Evolutionary conservation across 192 early-diverging fungal species (phyloP), one percentile per base, ranked within the genome.

Genomic region (Geranomyces michiganensis): DNA sequence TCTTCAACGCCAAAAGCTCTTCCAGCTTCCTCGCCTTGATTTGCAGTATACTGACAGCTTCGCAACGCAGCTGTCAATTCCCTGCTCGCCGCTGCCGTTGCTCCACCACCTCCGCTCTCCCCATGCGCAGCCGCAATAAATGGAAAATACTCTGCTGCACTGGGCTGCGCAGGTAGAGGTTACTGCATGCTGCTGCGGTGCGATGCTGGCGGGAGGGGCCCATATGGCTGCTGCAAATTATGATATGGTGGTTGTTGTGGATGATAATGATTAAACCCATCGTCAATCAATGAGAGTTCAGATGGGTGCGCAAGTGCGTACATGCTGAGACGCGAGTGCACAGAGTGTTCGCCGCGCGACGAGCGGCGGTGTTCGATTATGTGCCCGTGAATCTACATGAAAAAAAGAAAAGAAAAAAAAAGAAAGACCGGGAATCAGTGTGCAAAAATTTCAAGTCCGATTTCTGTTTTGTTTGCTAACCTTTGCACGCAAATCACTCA

Each of bases 21-120:
- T 87, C 85, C 63, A 87, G 65, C 68, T 84, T 87, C 10, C 48
- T 36, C 22, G 82, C 67, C 65, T 87, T 87, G n/a, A 84, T 22
- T 51, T 82, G 82, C 45, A 87, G 55, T 1, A 86, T 84, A 80
- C 75, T 72, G n/a, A 86, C 69, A 9, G 85, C 84, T 60, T 84
- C 82, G 79, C 41, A 86, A 62, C 59, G 82, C 80, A 6, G 48
- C 19, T 30, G 29, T 46, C 62, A 45, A 21, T 43, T 46, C 36
- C 36, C 36, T 4, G 6, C 12, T 32, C 29, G 5, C 31, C 27
- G 58, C 22, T 60, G 58, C 7, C 31, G 9, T 6, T 26, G 2
- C 17, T 19, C 7, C 22, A 6, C 30, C 51, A 14, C 51, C 27
- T 24, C 19, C 33, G 24, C 30, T 71, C 32, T 53, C 41, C 26